Base-by-base conservation (phyloP, 371 early-diverging fungal genomes). In the Circinella umbellata region DNA sequence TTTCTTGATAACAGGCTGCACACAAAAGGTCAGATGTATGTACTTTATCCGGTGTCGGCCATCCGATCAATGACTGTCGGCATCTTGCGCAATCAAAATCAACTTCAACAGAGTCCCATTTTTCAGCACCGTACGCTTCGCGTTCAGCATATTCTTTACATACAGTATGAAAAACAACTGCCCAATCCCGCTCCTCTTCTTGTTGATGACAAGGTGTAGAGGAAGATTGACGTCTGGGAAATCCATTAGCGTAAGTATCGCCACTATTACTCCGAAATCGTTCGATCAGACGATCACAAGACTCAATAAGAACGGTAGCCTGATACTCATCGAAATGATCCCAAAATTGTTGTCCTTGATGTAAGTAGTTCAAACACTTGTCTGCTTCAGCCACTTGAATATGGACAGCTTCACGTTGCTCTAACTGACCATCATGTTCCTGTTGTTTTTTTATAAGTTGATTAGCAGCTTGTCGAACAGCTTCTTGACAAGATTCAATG, bases 1-100 rank as follows among this genome's bases (percentile, higher is more conserved):
- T 57, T 4, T 79, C 77, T 36, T 77, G 71, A 59, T 81, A 83
- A 62, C 84, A 83, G 14, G 67, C 17, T 8, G 69, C 69, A 67
- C 84, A 83, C 39, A 83, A 53, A 0, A 83, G 57, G 51, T 81
- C 69, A 57, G 63, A 20, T 39, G 63, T 54, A 18, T 59, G 76
- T 4, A 83, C 81, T 38, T 83, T 83, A 47, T 83, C 80, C 3
- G 75, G 74, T 11, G 61, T 77, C 4, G 84, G 84, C 81, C 81
- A 83, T 11, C 78, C 84, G 0, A 64, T 15, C 4, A 71, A 64
- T 2, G 63, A 20, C 3, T 61, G 51, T 3, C 63, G 18, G 57
- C 84, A 83, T 36, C 75, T 67, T 11, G 81, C 73, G 66, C 84
- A 83, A 1, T 73, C 74, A 57, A 71, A 83, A 6, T 76, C 73